Percentiles rank a stretch among this genome's conserved stretches.
These are phyloP conservation scores for Aspergillus bridgeri DNA, from an alignment of 495 filamentous ascomycete species.

Conservation along the genomic window DNA sequence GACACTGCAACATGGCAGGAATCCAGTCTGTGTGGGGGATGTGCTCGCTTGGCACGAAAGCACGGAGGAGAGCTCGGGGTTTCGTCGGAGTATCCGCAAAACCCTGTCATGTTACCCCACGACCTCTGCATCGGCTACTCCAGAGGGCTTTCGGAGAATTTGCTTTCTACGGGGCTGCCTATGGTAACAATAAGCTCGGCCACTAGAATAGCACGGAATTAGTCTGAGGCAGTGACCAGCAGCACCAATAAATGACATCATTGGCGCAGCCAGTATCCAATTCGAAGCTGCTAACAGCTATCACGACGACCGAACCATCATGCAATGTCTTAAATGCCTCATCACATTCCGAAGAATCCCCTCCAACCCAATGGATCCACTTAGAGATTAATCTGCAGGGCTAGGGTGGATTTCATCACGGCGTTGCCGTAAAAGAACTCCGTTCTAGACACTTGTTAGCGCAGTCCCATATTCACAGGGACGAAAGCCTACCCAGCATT, in stretches of 20 bases:
- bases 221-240: neutral
- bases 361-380: conserved; percentile 5
- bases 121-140: neutral
- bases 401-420: conserved; percentile 26
- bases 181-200: neutral
- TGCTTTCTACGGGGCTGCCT: neutral
- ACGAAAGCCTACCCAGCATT: conserved; percentile 32
- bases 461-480: neutral
- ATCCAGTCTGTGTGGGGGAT: neutral
- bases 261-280: neutral
- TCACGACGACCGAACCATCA: neutral
- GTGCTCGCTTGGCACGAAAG: neutral
- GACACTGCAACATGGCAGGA: neutral
- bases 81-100: conserved; percentile 1
- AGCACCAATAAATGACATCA: neutral
- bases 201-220: neutral
- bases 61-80: neutral
- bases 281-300: neutral
- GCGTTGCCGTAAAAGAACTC: conserved; percentile 37
- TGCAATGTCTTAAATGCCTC: neutral
- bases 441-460: conserved; percentile 15
- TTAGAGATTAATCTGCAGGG: conserved; percentile 25
- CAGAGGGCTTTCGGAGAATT: neutral
- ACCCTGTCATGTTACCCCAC: neutral
- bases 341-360: neutral